These are phyloP conservation scores for Cytidiella melzeri DNA, from an alignment of 768 basidiomycete species.

Conservation along the genomic window DNA sequence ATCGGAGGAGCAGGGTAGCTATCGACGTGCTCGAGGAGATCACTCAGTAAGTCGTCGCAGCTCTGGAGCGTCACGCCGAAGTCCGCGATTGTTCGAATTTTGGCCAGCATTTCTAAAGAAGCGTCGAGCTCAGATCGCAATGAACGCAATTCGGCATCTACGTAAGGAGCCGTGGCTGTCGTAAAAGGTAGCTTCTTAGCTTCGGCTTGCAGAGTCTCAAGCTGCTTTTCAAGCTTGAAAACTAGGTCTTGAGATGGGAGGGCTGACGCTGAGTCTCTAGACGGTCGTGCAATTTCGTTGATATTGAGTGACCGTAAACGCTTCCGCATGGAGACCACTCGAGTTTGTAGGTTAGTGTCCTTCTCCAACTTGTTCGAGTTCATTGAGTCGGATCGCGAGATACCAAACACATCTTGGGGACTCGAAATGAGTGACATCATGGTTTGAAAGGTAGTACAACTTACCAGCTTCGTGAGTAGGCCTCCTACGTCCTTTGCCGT, in stretches of 20 bases:
- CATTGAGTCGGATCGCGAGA: conserved; percentile 30
- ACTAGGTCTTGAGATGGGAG: conserved; percentile 50
- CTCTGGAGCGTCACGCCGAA: conserved; percentile 41
- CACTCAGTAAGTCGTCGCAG: conserved; percentile 77
- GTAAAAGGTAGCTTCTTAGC: conserved; percentile 41
- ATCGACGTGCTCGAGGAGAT: conserved; percentile 81
- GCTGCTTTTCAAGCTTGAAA: conserved; percentile 39
- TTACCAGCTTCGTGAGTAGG: conserved; percentile 5
- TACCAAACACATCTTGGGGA: conserved; percentile 48
- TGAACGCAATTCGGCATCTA: conserved; percentile 57
- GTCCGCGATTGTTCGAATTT: conserved; percentile 48
- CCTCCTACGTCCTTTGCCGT: conserved; percentile 22
- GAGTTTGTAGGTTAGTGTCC: conserved; percentile 40
- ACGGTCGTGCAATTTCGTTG: conserved; percentile 45
- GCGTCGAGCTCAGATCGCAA: conserved; percentile 53
- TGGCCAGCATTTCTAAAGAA: conserved; percentile 42
- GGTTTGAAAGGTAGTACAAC: no score
- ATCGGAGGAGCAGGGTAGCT: conserved; percentile 65
- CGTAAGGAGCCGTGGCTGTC: conserved; percentile 29
- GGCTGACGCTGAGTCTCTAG: conserved; percentile 24
- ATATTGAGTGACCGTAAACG: conserved; percentile 57
- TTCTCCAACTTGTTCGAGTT: conserved; percentile 31
- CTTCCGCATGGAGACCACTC: conserved; percentile 49
- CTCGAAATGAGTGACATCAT: no score
- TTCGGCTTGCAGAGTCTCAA: conserved; percentile 41